A percentile compares a stretch with the other conserved stretches of the same genome.
Conservation (phyloP, 305 asterid genomes). For the Fraxinus ornus region DNA sequence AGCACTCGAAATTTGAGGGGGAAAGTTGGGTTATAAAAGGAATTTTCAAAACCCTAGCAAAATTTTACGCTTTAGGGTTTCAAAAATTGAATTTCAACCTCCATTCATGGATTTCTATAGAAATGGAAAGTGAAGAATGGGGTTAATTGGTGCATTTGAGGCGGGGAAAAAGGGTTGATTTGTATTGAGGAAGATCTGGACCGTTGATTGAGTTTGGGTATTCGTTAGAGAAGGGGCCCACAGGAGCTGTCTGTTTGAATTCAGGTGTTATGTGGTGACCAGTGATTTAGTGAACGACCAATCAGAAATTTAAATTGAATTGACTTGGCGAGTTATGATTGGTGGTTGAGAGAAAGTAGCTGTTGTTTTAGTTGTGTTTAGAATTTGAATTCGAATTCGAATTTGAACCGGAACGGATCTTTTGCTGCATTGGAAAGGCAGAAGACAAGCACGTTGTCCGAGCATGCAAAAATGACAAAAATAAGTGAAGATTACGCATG, state of each 20-base stretch:
- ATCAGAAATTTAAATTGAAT: not conserved
- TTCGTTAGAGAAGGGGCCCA: constrained; percentile 6
- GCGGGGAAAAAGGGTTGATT: not conserved
- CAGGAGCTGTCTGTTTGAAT: not conserved
- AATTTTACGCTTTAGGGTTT: not conserved
- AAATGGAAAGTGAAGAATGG: not conserved
- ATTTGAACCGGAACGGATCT: constrained; percentile 4
- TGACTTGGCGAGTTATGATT: not conserved
- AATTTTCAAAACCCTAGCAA: not conserved
- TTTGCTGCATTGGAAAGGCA: constrained; percentile 5
- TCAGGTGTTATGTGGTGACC: not conserved
- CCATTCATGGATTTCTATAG: constrained; percentile 1
- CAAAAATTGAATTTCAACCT: not conserved
- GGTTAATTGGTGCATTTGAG: not conserved
- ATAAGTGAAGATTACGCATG: too few species aligned
- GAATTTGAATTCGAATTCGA: constrained; percentile 11
- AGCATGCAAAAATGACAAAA: not conserved
- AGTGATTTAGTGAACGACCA: not conserved
- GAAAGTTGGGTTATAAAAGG: not conserved
- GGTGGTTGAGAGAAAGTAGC: not conserved
- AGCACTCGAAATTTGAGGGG: not conserved
- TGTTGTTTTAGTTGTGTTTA: not conserved
- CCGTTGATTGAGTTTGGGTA: not conserved
- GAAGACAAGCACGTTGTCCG: not conserved
- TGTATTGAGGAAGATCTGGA: not conserved